Base-by-base conservation (phyloP, 2,329 filamentous ascomycete species). In the Monilinia fructicola region DNA sequence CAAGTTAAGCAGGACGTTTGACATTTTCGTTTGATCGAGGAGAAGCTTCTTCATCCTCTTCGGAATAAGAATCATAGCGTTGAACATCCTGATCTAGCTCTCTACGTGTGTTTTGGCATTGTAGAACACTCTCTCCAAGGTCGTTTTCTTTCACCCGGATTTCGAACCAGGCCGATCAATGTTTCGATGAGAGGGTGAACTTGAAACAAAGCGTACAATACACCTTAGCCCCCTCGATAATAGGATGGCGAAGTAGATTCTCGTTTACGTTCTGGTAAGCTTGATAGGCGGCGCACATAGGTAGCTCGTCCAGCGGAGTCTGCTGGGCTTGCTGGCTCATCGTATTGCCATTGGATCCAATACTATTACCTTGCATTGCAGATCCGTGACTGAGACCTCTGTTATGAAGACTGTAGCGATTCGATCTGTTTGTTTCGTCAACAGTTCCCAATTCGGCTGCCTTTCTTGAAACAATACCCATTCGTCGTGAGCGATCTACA, bases 131-230 rank as follows among this genome's bases (percentile, higher is more conserved):
- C 87, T 84, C 72, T 89, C 87, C 14, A 90, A 82, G 69, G 86
- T 88, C 4, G 86, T 88, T 60, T 85, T 80, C 73, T 87, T 87
- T 82, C 79, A 12, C 84, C 85, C 42, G 83, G 84, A 67, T 89
- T 86, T 70, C 82, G 85, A 58, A 85, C 84, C 59, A 89, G 79
- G 54, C 84, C 82, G 76, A 88, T 85, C 64, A 90, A 79, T 77
- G 85, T 86, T 75, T 89, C 86, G 67, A 90, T 87, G 78, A 86
- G 86, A 6, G 87, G 87, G 69, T 90, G 87, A 35, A 89, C 86
- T 74, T 89, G 86, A 69, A 89, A 89, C 40, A 89, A 82, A 4
- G 87, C 86, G 74, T 88, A 89, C 2, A 89, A 80, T 31, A 89
- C 85, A 38, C 87, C 87, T 74, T 89, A 40, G 87, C 87, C 18